Evolutionary conservation across 352 stramenopile genomes (phyloP), one percentile per base, ranked within the genome.

Genomic region (Globisporangium paroecandrum): DNA sequence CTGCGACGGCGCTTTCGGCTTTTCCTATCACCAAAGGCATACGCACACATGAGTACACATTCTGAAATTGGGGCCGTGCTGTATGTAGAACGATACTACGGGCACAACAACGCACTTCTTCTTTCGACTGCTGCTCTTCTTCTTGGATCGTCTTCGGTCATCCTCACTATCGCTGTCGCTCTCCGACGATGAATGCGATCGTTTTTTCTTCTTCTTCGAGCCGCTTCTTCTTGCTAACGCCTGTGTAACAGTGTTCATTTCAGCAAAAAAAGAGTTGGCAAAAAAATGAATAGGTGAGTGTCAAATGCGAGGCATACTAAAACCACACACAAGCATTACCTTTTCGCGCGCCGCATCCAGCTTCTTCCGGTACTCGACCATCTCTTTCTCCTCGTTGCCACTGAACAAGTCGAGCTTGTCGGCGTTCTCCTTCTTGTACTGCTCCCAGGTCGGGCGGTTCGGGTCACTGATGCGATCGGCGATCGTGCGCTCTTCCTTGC

Each of bases 341-440:
- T 96, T 94, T 47, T 98, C 90, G 6, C 95, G 82, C 36, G 95
- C 85, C 46, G 89, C 81, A 70, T 98, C 95, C 7, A 98, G 77
- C 69, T 98, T 83, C 69, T 93, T 93, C 46, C 95, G 77, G 78
- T 98, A 98, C 51, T 89, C 90, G 62, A 94, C 82, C 95, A 98
- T 98, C 71, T 98, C 92, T 67, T 96, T 95, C 65, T 96, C 81
- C 69, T 96, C 91, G 24, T 92, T 87, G 29, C 82, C 81, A 18
- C 62, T 87, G 56, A 71, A 62, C 55, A 98, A 68, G 64, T 98
- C 89, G 22, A 98, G 75, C 71, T 97, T 98, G 71, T 98, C 94
- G 22, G 94, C 83, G 68, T 98, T 98, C 66, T 98, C 92, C 70
- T 97, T 97, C 76, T 98, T 98, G 79, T 97, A 98, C 64, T 98